Evolutionary conservation across 2,329 filamentous ascomycete genomes (phyloP), one percentile per base, ranked within the genome.

Genomic region (Beauveria brongniartii): DNA sequence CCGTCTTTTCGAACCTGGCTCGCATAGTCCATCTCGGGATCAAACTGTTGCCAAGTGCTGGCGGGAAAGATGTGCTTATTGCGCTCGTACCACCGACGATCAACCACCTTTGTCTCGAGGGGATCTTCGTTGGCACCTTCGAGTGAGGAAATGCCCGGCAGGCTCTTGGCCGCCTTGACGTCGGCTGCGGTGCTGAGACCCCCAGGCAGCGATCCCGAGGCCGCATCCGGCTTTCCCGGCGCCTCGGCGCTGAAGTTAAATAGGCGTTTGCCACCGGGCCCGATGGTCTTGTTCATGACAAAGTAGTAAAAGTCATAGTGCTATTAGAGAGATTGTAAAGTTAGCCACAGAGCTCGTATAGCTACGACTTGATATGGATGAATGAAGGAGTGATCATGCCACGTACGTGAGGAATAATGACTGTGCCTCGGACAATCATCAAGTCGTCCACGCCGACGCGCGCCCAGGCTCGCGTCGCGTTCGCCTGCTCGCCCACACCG

Each of bases 41-140:
- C 92, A 72, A 96, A 99, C 64, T 96, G 90, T 68, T 92, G 91
- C 94, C 94, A 99, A 52, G 93, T 83, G 71, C 91, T 97, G 22
- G 93, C 93, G 0, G 94, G 94, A 72, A 93, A 99, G 62, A 99
- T 97, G 74, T 99, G 94, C 75, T 97, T 99, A 73, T 97, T 97
- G 69, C 87, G 85, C 78, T 97, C 92, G 72, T 97, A 99, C 94
- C 94, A 99, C 63, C 94, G 81, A 63, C 94, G 83, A 76, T 99
- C 93, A 4, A 99, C 93, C 3, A 99, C 92, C 72, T 97, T 97
- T 3, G 93, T 97, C 64, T 89, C 75, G 3, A 82, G 82, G 1
- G 92, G 86, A 67, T 97, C 92, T 64, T 94, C 89, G 46, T 80
- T 74, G 28, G 81, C 86, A 16, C 93, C 93, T 75, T 66, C 93